These are phyloP conservation scores for Colletotrichum euphorbiae DNA, from an alignment of 2,329 filamentous ascomycete genomes.

Conservation along the genomic window DNA sequence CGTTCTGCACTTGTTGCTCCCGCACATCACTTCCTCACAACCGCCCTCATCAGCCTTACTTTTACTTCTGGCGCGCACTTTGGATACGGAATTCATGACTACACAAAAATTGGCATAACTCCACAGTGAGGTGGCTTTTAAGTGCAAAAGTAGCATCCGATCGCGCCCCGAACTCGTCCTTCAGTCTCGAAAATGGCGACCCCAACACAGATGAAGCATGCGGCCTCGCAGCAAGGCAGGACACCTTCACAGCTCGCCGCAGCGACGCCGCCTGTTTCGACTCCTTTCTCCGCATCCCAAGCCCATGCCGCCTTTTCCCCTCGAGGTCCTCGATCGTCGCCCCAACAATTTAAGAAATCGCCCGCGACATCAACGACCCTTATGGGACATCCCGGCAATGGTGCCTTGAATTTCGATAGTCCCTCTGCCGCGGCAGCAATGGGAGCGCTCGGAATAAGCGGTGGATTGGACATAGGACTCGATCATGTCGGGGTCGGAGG, in stretches of 20 bases:
- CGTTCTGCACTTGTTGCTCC: neutral
- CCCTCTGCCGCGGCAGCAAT: conserved; percentile 73
- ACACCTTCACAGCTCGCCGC: conserved; percentile 64
- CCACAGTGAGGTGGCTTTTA: conserved; percentile 2
- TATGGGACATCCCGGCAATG: conserved; percentile 58
- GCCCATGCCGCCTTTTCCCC: conserved; percentile 71
- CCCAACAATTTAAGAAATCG: conserved; percentile 73
- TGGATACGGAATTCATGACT: conserved; percentile 13
- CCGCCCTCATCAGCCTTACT: neutral
- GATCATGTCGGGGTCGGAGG: conserved; percentile 63
- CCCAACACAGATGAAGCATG: conserved; percentile 63
- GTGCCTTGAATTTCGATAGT: conserved; percentile 71
- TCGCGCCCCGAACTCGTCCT: neutral
- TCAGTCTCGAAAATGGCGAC: conserved; percentile 56
- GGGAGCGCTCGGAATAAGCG: conserved; percentile 64
- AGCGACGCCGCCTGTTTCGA: conserved; percentile 74
- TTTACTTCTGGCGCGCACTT: neutral
- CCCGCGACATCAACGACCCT: conserved; percentile 65
- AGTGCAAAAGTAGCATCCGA: neutral
- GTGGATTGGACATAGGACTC: conserved; percentile 63
- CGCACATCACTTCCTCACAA: neutral
- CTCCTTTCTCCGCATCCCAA: conserved; percentile 69
- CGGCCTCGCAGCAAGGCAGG: conserved; percentile 63
- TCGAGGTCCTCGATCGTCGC: conserved; percentile 67
- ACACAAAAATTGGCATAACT: neutral